A percentile compares a stretch with the other conserved stretches of the same genome.
Evolutionary conservation across 1,284 basidiomycete species (phyloP).

Genomic region (Pseudozyma hubeiensis): DNA sequence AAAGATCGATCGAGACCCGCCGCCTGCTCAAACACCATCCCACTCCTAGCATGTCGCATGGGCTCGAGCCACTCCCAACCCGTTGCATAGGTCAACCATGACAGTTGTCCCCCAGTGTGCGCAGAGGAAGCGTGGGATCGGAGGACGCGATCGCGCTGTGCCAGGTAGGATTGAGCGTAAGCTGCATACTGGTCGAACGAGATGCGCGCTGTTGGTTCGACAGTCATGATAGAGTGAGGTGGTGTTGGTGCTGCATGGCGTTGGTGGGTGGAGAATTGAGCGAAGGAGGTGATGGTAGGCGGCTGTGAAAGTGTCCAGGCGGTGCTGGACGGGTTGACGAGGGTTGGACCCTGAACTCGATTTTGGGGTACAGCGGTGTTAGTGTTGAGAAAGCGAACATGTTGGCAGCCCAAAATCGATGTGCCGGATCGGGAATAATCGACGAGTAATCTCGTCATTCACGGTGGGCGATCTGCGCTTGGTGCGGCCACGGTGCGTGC

Average conservation of each 20-base stretch:
- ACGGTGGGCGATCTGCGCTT: background rate
- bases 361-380: background rate
- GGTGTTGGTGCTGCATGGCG: background rate
- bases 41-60: background rate
- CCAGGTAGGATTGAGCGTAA: constrained; percentile 8
- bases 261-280: too few relatives aligned
- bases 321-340: background rate
- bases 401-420: too few relatives aligned
- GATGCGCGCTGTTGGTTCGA: background rate
- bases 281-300: too few relatives aligned
- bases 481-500: background rate
- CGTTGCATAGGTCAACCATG: constrained; percentile 22
- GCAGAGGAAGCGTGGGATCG: background rate
- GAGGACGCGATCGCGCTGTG: constrained; percentile 3
- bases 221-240: background rate
- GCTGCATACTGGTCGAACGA: constrained; percentile 8
- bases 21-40: constrained; percentile 1
- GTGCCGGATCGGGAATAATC: constrained; percentile 9
- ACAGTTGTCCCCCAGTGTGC: background rate
- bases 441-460: too few relatives aligned
- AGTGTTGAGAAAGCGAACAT: background rate
- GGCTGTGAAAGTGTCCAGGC: too few relatives aligned
- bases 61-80: constrained; percentile 16
- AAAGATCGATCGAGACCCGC: constrained; percentile 20
- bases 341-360: background rate